phyloP scores from a whole-genome alignment of 306 rosid genomes.

The Albizia julibrissin region DNA sequence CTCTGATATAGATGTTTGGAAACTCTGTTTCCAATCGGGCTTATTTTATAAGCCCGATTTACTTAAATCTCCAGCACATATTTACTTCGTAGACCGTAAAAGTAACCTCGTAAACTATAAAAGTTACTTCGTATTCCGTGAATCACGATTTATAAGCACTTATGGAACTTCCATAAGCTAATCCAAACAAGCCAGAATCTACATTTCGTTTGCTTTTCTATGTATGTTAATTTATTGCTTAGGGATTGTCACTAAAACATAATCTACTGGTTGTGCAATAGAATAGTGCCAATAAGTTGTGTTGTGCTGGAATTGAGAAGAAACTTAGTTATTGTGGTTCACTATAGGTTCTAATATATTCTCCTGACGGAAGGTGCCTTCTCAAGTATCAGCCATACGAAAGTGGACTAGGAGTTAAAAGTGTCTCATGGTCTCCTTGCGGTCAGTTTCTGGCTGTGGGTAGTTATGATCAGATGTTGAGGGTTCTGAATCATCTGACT shows the following conservation, averaged over 20 bases:
- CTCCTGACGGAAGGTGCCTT: constrained; percentile 96
- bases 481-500: constrained; percentile 88
- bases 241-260: constrained; percentile 16
- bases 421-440: constrained; percentile 96
- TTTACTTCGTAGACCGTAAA: too few species aligned
- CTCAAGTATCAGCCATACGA: constrained; percentile 94
- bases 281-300: constrained; percentile 8
- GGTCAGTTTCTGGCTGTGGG: constrained; percentile 97
- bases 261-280: background rate
- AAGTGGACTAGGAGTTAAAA: constrained; percentile 95
- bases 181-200: too few species aligned
- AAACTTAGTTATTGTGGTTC: constrained; percentile 37
- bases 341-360: constrained; percentile 85
- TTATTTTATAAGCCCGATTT: too few species aligned
- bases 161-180: too few species aligned
- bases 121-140: too few species aligned
- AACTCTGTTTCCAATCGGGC: too few species aligned
- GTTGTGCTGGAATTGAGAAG: constrained; percentile 9
- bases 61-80: too few species aligned
- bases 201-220: background rate
- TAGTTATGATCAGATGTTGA: constrained; percentile 96
- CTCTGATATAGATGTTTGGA: too few species aligned
- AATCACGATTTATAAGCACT: too few species aligned
- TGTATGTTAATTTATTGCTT: background rate
- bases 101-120: too few species aligned